Percentiles rank a stretch among this genome's conserved stretches.
Conservation (phyloP, 1,284 basidiomycete species). For the Malassezia sympodialis region DNA sequence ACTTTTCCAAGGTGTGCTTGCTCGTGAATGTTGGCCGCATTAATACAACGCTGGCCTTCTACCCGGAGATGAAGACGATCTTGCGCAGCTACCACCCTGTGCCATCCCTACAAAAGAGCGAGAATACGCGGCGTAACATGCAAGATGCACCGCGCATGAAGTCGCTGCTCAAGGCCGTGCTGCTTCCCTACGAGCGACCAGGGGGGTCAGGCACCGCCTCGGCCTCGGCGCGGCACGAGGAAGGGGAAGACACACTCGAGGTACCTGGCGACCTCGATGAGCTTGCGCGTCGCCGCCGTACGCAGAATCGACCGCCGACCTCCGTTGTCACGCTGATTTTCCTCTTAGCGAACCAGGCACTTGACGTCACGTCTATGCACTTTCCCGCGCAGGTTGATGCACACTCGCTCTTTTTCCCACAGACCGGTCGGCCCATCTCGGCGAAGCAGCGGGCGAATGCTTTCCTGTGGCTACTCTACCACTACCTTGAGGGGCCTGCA, state of each 20-base stretch:
- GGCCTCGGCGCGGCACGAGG: conserved; percentile 23
- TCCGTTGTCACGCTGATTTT: conserved; percentile 44
- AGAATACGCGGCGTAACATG: conserved; percentile 59
- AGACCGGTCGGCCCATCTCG: conserved; percentile 28
- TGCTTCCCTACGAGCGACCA: conserved; percentile 60
- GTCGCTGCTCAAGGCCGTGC: conserved; percentile 63
- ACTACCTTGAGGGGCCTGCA: conserved; percentile 41
- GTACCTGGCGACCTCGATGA: conserved; percentile 35
- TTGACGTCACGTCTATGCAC: conserved; percentile 34
- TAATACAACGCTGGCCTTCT: conserved; percentile 80
- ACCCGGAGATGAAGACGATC: conserved; percentile 66
- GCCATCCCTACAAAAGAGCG: conserved; percentile 61
- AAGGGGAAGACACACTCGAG: conserved; percentile 30
- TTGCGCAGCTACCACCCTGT: conserved; percentile 72
- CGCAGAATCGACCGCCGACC: conserved; percentile 26
- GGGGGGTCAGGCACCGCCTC: conserved; percentile 24
- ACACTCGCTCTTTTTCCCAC: conserved; percentile 43
- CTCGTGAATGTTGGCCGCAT: conserved; percentile 84
- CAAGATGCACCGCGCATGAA: conserved; percentile 74
- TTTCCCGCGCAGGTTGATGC: conserved; percentile 36
- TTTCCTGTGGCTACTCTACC: conserved; percentile 44
- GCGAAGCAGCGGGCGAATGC: conserved; percentile 31
- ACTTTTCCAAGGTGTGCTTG: conserved; percentile 67
- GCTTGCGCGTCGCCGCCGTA: conserved; percentile 29
- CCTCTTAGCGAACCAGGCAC: conserved; percentile 29